These are phyloP conservation scores for Suillus tomentosus DNA, from an alignment of 768 basidiomycete species.

Conservation along the genomic window DNA sequence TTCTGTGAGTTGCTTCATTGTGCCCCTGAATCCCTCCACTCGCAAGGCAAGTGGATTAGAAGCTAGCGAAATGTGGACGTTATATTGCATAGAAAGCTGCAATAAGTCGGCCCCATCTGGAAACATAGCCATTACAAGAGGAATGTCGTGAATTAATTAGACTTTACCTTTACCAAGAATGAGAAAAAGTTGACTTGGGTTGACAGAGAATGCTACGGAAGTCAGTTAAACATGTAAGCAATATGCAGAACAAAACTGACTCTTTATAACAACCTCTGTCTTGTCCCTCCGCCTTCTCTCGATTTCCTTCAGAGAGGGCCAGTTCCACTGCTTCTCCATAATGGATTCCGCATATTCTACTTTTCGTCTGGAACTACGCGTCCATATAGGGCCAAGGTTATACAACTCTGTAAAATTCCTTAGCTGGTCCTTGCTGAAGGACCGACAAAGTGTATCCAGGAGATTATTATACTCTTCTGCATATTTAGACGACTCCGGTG, in stretches of 20 bases:
- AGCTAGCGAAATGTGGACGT: conserved; percentile 62
- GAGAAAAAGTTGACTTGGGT: conserved; percentile 63
- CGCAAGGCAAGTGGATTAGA: conserved; percentile 57
- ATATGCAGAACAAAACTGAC: conserved; percentile 38
- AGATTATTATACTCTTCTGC: conserved; percentile 53
- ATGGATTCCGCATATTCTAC: conserved; percentile 48
- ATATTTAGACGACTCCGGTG: conserved; percentile 48
- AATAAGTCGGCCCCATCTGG: conserved; percentile 67
- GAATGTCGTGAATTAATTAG: conserved; percentile 5
- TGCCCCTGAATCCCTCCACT: conserved; percentile 57
- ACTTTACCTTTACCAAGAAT: conserved; percentile 68
- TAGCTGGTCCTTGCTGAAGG: conserved; percentile 67
- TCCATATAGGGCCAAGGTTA: conserved; percentile 39
- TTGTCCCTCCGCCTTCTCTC: conserved; percentile 50
- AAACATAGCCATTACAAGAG: conserved; percentile 3
- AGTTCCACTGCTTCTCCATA: conserved; percentile 67
- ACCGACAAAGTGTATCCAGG: conserved; percentile 53
- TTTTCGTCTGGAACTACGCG: conserved; percentile 39
- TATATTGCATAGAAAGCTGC: conserved; percentile 57
- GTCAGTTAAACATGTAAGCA: conserved; percentile 7
- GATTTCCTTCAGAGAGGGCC: conserved; percentile 60
- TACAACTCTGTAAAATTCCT: conserved; percentile 54
- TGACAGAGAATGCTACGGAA: conserved; percentile 54
- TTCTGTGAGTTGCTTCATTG: conserved; percentile 49
- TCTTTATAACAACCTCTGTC: conserved; percentile 47